These are phyloP conservation scores for Xenoacremonium recifei DNA, from an alignment of 2,329 filamentous ascomycete species.

Conservation along the genomic window DNA sequence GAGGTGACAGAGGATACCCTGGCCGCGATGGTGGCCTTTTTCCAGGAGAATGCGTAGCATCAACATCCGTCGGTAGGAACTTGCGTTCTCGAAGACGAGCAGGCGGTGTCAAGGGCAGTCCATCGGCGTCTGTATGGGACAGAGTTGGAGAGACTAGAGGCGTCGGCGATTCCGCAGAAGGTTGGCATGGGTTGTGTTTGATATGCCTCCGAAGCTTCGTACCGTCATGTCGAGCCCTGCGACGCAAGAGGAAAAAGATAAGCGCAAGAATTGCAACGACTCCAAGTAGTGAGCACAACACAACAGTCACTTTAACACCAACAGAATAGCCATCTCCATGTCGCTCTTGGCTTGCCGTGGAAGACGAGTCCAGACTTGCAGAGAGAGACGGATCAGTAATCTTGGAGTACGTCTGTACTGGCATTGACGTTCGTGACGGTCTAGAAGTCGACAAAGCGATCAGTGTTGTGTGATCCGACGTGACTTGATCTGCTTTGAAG, in stretches of 20 bases:
- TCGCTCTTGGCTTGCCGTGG: conserved; percentile 1
- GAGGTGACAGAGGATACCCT: conserved; percentile 37
- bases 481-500: neutral
- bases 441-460: conserved; percentile 3
- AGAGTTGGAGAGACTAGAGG: conserved; percentile 40
- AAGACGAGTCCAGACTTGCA: conserved; percentile 12
- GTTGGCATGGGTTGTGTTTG: conserved; percentile 22
- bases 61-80: conserved; percentile 32
- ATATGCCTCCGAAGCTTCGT: conserved; percentile 7
- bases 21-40: conserved; percentile 10
- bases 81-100: conserved; percentile 47
- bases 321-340: conserved; percentile 28
- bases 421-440: conserved; percentile 8
- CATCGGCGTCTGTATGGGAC: conserved; percentile 22
- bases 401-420: conserved; percentile 13
- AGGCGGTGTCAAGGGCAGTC: conserved; percentile 41
- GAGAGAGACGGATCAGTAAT: conserved; percentile 17
- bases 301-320: conserved; percentile 45
- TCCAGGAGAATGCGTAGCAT: conserved; percentile 2
- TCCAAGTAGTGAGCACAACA: conserved; percentile 39
- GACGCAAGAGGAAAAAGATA: conserved; percentile 36
- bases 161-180: conserved; percentile 35
- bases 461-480: neutral
- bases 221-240: conserved; percentile 15
- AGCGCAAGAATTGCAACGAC: conserved; percentile 36